Base-by-base conservation (phyloP, 148 eudicot genomes). In the Spergularia bocconei region DNA sequence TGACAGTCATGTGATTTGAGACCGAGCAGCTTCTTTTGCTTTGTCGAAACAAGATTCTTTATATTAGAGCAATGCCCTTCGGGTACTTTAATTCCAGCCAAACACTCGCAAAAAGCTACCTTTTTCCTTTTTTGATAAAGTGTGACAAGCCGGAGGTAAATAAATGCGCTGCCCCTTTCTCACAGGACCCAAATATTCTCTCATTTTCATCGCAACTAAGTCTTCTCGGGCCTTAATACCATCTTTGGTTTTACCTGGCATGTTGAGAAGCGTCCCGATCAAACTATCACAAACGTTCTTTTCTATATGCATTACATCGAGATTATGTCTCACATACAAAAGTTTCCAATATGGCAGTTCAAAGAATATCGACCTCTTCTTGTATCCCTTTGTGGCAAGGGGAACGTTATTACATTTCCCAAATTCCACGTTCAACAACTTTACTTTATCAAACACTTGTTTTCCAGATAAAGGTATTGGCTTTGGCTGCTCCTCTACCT, bases 1-100 rank as follows among this genome's bases (percentile, higher is more conserved):
- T 68, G 74, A 38, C 74, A 71, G 36, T 71, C 74, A 56, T 71
- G 51, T 3, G 74, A 71, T 19, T 70, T 71, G 39, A 56, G 23
- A 9, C 62, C 74, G 16, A 33, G 8, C 7, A 71, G 21, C 17
- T 71, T 71, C 63, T 36, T 16, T 13, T 71, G 29, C 3, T 71
- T 38, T 48, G 53, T 53, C 7, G 63, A 55, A 33, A 71, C 63
- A 55, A 71, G 54, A 6, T 54, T 19, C 8, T 15, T 25, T 11
- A 52, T 69, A 29, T 69, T 69, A 2, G 72, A 69, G 11, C 55
- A 69, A 33, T 50, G 47, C 4, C 72, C 72, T 13, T 69, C 17
- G 5, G 72, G 72, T n/a, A 21, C 72, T 50, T 67, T 67, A 12
- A 67, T 25, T 11, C 55, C 33, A 17, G 52, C 21, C 20, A 67